Conservation (phyloP, 129 eudicot species). For the Pittosporum tobira region DNA sequence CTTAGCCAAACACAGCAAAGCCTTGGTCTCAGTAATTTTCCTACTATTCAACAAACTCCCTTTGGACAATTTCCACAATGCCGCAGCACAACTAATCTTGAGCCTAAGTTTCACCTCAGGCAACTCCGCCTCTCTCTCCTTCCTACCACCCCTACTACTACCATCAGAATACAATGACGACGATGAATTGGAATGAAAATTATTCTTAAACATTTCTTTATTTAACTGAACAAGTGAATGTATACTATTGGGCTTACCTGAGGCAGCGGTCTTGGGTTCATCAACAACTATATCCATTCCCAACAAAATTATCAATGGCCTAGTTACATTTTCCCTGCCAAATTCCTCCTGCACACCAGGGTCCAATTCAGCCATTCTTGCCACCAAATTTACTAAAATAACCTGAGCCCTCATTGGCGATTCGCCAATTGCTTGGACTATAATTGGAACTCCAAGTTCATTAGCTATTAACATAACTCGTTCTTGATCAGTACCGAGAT, state of each 20-base stretch:
- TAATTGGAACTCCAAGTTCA: slow-evolving; percentile 27
- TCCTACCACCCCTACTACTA: slow-evolving; percentile 19
- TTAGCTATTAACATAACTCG: slow-evolving; percentile 30
- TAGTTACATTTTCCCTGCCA: slow-evolving; percentile 54
- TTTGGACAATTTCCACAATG: slow-evolving; percentile 45
- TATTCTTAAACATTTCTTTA: slow-evolving; percentile 31
- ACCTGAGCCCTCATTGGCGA: slow-evolving; percentile 39
- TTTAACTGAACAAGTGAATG: slow-evolving; percentile 45
- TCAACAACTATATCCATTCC: slow-evolving; percentile 43
- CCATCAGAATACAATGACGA: slow-evolving; percentile 20
- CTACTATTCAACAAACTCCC: slow-evolving; percentile 51
- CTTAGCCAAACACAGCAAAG: slow-evolving; percentile 56
- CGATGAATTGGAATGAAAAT: slow-evolving; percentile 26
- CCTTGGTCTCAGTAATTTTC: slow-evolving; percentile 67
- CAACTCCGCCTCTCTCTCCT: slow-evolving; percentile 34
- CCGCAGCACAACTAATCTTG: slow-evolving; percentile 45
- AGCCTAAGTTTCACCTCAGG: slow-evolving; percentile 52
- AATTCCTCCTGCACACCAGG: slow-evolving; percentile 48
- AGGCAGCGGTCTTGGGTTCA: slow-evolving; percentile 17
- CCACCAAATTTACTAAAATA: slow-evolving; percentile 43
- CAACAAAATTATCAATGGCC: slow-evolving; percentile 48
- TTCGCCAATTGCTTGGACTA: slow-evolving; percentile 39
- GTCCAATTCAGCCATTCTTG: slow-evolving; percentile 50
- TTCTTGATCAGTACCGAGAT: slow-evolving; percentile 37
- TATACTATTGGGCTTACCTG: slow-evolving; percentile 24